Evolutionary conservation across 2,329 filamentous ascomycete species (phyloP), one percentile per base, ranked within the genome.

Genomic region (Fusarium redolens): DNA sequence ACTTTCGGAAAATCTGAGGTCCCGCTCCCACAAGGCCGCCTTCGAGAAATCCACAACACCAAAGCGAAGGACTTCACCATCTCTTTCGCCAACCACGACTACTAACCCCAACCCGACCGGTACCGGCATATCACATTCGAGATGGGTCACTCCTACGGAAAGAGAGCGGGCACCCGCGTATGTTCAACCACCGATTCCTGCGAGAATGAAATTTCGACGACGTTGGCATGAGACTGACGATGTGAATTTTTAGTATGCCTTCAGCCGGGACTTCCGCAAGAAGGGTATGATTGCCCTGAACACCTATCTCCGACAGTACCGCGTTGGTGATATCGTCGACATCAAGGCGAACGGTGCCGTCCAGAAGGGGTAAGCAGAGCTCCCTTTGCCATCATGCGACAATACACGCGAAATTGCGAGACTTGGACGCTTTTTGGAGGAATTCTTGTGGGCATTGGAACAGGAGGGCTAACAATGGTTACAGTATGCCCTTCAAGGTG

Each of bases 281-380:
- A 94, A 95, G 90, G 96, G 96, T 85, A 92, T 92, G 89, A 98
- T 99, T 88, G 87, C 90, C 81, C 89, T 98, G 83, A 95, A 92
- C 80, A 98, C 96, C 84, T 99, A 98, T 91, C 89, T 99, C 82
- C 92, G 92, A 86, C 90, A 93, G 84, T 98, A 97, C 93, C 94
- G 92, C 85, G 96, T 99, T 83, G 96, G 96, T 86, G 96, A 99
- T 83, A 98, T 98, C 81, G 96, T 99, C 83, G 96, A 99, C 85
- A 94, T 99, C 85, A 97, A 97, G 88, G 93, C 93, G 83, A 98
- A 99, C 89, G 96, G 95, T 92, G 96, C 95, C 83, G 93, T 97
- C 77, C 95, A 97, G 90, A 97, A 97, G 92, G 95, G 95, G 93
- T 96, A 88, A 91, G 92, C 65, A 68, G 59, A 48, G 28, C 65